Percentiles rank a stretch among this genome's conserved stretches.
Evolutionary conservation across 2,329 filamentous ascomycete species (phyloP).

Genomic region (Lasiodiplodia sp.): DNA sequence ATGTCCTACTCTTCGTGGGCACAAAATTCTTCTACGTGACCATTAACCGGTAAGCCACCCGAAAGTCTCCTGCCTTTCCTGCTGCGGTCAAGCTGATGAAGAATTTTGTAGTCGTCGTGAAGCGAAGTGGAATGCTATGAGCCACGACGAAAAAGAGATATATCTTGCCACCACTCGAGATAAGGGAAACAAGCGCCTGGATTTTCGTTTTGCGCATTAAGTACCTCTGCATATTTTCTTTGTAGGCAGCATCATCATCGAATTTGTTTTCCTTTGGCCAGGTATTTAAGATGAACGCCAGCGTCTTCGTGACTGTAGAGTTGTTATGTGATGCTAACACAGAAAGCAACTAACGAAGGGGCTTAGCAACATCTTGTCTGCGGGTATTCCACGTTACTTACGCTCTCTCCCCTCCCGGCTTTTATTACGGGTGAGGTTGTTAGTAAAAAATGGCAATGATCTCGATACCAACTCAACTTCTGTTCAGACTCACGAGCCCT

Average conservation of each 20-base stretch:
- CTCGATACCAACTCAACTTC: no score
- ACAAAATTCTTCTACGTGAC: conserved; percentile 60
- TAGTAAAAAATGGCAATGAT: no score
- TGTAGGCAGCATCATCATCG: background rate
- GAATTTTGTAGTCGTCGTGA: conserved; percentile 43
- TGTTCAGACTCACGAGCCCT: no score
- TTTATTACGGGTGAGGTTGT: no score
- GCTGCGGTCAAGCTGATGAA: background rate
- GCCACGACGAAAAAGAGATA: conserved; percentile 54
- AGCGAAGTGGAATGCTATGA: conserved; percentile 58
- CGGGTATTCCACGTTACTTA: no score
- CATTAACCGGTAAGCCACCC: conserved; percentile 49
- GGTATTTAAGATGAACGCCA: background rate
- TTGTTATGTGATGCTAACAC: background rate
- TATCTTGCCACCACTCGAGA: conserved; percentile 55
- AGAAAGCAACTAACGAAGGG: no score
- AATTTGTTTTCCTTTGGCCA: background rate
- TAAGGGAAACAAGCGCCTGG: conserved; percentile 49
- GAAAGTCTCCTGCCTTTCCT: conserved; percentile 29
- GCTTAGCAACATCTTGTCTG: no score
- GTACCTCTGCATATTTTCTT: background rate
- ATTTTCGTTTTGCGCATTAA: conserved; percentile 44
- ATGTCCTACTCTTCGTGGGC: conserved; percentile 56
- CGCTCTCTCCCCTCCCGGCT: no score
- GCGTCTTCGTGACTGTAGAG: background rate